Evolutionary conservation across 2,329 filamentous ascomycete genomes (phyloP).

Genomic region (Celoporthe dispersa): DNA sequence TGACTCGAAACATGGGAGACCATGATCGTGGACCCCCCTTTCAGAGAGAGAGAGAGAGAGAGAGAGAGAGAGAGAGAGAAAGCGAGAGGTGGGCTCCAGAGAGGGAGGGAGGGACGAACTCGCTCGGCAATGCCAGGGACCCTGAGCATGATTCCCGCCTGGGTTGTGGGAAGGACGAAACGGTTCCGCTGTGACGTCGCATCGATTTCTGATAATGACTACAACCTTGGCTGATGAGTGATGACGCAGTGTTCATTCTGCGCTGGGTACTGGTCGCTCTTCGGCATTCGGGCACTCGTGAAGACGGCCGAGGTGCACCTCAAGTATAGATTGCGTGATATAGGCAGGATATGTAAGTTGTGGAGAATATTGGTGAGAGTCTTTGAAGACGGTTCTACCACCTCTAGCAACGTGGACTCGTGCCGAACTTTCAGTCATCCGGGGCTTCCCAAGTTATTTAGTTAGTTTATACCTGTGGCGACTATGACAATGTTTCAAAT

Average conservation of each 20-base stretch:
- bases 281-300: conserved; percentile 1
- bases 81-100: background rate
- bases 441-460: background rate
- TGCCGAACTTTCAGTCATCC: background rate
- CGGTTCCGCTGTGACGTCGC: background rate
- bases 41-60: background rate
- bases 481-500: background rate
- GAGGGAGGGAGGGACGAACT: background rate
- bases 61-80: background rate
- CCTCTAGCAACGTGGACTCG: background rate
- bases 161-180: background rate
- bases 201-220: background rate
- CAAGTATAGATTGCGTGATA: background rate
- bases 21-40: background rate
- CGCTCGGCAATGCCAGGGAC: background rate
- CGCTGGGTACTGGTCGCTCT: background rate
- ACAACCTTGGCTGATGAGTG: background rate
- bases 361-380: background rate
- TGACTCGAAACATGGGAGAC: background rate
- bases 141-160: background rate
- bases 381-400: background rate
- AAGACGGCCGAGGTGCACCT: background rate
- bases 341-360: background rate
- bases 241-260: background rate
- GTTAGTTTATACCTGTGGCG: background rate